Conservation (phyloP, 164 flowering plant species). For the Tinospora cordifolia region DNA sequence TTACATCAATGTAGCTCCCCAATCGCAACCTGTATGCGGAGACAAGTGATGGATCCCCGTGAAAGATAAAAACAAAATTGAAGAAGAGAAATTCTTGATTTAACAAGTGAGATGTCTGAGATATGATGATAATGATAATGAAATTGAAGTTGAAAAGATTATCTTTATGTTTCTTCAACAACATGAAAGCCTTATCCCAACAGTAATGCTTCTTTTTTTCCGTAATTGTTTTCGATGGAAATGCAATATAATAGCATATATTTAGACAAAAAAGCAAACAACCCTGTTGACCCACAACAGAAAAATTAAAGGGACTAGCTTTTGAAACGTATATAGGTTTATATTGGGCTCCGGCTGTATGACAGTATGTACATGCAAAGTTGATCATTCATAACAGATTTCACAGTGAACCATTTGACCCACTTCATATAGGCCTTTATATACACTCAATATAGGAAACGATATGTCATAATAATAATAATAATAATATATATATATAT, state of each 20-base stretch:
- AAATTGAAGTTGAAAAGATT: too few species aligned
- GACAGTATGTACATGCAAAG: neutral
- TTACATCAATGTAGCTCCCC: neutral
- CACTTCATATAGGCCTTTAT: too few species aligned
- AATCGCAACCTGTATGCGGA: neutral
- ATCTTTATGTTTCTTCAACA: neutral
- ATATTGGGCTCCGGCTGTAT: constrained; percentile 1
- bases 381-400: too few species aligned
- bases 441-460: too few species aligned
- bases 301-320: neutral
- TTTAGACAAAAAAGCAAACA: neutral
- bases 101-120: neutral
- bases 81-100: neutral
- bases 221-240: neutral
- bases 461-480: neutral
- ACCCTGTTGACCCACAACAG: neutral
- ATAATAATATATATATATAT: neutral
- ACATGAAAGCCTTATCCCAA: neutral
- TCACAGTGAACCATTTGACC: too few species aligned
- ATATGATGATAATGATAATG: too few species aligned
- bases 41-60: neutral
- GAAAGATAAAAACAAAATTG: neutral
- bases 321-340: too few species aligned
- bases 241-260: neutral
- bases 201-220: neutral